Evolutionary conservation across 2,329 filamentous ascomycete species (phyloP), one percentile per base, ranked within the genome.

Genomic region (Fusarium papillatum): DNA sequence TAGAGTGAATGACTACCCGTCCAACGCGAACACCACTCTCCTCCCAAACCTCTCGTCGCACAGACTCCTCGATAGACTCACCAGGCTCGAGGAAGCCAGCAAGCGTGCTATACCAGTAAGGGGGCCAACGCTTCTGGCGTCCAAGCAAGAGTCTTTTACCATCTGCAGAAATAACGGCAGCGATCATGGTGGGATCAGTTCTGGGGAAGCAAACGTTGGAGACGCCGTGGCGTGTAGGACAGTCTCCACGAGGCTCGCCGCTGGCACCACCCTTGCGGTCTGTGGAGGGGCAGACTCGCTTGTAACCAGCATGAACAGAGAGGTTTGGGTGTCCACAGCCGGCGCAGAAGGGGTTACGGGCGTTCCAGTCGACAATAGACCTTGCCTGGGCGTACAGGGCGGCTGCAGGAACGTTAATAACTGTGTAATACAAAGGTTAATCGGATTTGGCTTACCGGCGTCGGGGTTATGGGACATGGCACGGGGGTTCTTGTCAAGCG

Each of bases 111-210:
- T 96, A 98, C 95, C 94, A 98, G 83, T 94, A 83, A 2, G 90
- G 88, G 1, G 97, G 97, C 90, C 93, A 99, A 65, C 95, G 90
- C 84, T 94, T 94, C 81, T 95, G 92, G 17, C 97, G 93, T 43
- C 97, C 97, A 1, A 99, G 93, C 10, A 99, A 90, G 46, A 98
- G 86, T 72, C 92, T 91, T 76, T 93, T 90, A 62, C 94, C 94
- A 78, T 97, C 95, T 63, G 93, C 88, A 65, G 94, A 97, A 38
- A 98, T 91, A 14, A 98, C 93, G 1, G 96, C 96, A 86, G 97
- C 96, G 85, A 99, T 99, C 83, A 98, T 95, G 34, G 95, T 98
- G 1, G 96, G 95, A 80, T 98, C 96, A 3, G 96, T 98, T 63
- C 96, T 92, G 4, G 96, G 96, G 88, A 98, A 98, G 81, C 90